Evolutionary conservation across 352 stramenopile genomes (phyloP), one percentile per base, ranked within the genome.

Genomic region (Pythium sp.): DNA sequence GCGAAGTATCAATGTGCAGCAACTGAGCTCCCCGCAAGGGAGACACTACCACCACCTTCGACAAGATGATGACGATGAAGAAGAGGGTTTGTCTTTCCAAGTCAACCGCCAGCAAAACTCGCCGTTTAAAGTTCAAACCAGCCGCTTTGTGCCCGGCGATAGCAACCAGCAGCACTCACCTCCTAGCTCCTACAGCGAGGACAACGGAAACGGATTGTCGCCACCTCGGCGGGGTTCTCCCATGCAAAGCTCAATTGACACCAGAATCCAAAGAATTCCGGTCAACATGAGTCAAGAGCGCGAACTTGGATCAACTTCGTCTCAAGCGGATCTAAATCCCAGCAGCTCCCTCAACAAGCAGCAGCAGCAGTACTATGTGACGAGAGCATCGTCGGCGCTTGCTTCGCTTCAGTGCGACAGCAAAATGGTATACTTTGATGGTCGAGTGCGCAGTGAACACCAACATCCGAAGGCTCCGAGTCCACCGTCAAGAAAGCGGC

Each of bases 361-460:
- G 59, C 20, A 58, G 15, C 12, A 20, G 11, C 51, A 9, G 54
- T 32, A 32, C 28, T 32, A 32, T 32, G 14, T 5, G n/a, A 24
- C 15, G 49, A 12, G 18, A 26, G 18, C 28, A 3, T 20, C 38
- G 38, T 47, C 38, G 15, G 38, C 38, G 38, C 38, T 47, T 7
- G 57, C 53, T 1, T 83, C 77, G 15, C 65, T 90, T 5, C 64
- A 72, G 8, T 82, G 80, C 20, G 82, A 90, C 43, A 90, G 82
- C 68, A 79, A 77, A 38, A 72, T 90, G 5, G 82, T 89, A 15
- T 89, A 85, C 60, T 89, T 89, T 41, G 71, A 86, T 56, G 73
- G 72, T 1, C 66, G 53, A 7, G 67, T 82, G 20, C 49, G 36
- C 20, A 24, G 46, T 7, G 24, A 64, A 1, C 41, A 67, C 11